Base-by-base conservation (phyloP, 768 basidiomycete species). In the Cystobasidium onofrii region DNA sequence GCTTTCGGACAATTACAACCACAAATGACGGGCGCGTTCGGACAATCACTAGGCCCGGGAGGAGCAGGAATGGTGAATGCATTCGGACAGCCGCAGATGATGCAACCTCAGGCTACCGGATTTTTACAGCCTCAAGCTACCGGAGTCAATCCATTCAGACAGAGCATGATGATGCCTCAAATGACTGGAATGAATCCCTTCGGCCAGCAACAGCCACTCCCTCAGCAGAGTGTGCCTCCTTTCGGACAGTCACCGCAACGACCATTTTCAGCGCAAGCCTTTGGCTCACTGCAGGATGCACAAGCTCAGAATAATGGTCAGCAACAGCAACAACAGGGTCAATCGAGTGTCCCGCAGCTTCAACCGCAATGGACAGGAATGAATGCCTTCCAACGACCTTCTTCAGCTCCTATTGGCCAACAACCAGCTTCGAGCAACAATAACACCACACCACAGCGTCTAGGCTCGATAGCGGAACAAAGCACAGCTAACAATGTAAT, bases 121-220 rank as follows among this genome's bases (percentile, higher is more conserved):
- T 64, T 82, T 77, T 69, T 83, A 64, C 86, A 85, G 78, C 84
- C 88, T 20, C 86, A 88, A 69, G 70, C 78, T 29, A 82, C 82
- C 12, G 83, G 82, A 12, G 76, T 78, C 31, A 84, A 84, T 74
- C 83, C 83, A 0, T 84, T 84, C 81, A 66, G 82, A 18, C 82
- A 83, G 63, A 80, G 79, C 64, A 81, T 82, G 80, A 80, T 82
- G 39, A n/a, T 25, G 33, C 64, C 34, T 27, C 64, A 54, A 36
- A 74, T 74, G 73, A 67, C 65, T 18, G 50, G 50, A 31, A 62
- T 54, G 65, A 73, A 73, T 39, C 75, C 72, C 0, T 76, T 77
- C 69, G 73, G 73, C 27, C 76, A 77, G 43, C 71, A 62, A 12
- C 75, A 70, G 64, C 78, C 75, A 61, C 70, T 76, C 15, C 80